Conservation (phyloP, 108 stramenopile genomes). For the Cyclotella baltica region DNA sequence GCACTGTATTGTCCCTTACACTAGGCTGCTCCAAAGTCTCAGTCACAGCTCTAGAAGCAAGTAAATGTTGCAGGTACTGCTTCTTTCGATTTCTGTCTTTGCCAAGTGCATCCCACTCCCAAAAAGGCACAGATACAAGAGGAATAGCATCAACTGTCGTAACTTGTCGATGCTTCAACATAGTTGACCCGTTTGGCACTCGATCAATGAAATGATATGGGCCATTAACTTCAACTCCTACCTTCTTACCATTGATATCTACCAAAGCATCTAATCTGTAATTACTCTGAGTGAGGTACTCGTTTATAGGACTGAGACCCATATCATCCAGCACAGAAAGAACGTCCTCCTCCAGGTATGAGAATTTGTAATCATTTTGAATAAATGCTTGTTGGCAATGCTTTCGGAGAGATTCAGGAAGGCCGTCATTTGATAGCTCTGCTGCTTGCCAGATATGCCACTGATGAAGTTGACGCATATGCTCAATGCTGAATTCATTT, state of each 20-base stretch:
- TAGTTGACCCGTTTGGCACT: not conserved
- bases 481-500: not conserved
- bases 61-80: not conserved
- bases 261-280: constrained; percentile 30
- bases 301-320: constrained; percentile 16
- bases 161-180: constrained; percentile 22
- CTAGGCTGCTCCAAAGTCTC: too few species aligned
- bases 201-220: constrained; percentile 6
- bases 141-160: not conserved
- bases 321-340: not conserved
- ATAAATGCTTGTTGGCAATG: constrained; percentile 5
- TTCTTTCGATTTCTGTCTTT: not conserved
- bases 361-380: not conserved
- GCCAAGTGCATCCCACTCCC: constrained; percentile 25
- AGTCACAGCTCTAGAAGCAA: too few species aligned
- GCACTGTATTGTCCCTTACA: too few species aligned
- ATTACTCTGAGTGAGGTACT: constrained; percentile 11
- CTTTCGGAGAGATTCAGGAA: not conserved
- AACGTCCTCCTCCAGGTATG: constrained; percentile 9
- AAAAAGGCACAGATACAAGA: constrained; percentile 23
- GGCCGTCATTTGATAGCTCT: not conserved
- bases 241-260: too few species aligned
- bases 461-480: constrained; percentile 5
- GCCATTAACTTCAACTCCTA: too few species aligned
- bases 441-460: constrained; percentile 34